Percentiles rank a stretch among this genome's conserved stretches.
These are phyloP conservation scores for Luffa aegyptiaca DNA, from an alignment of 306 rosid genomes.

Conservation along the genomic window DNA sequence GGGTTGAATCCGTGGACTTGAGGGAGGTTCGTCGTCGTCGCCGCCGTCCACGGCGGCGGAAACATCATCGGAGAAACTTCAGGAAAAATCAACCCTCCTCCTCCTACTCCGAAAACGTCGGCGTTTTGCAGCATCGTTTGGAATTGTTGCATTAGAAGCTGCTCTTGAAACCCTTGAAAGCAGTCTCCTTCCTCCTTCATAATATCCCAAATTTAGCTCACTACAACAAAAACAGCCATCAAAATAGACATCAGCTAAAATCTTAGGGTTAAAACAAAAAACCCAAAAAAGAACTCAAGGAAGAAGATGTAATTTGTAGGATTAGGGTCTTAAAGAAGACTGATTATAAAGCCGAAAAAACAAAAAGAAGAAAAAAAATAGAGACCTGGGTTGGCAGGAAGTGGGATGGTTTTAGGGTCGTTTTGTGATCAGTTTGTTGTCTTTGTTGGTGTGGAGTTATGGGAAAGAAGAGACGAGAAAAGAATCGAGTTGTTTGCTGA, in stretches of 20 bases:
- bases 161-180: conserved; percentile 49
- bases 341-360: too few relatives aligned
- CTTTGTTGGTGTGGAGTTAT: too few relatives aligned
- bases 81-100: conserved; percentile 36
- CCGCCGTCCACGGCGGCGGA: conserved; percentile 51
- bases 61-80: conserved; percentile 39
- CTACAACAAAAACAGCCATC: background rate
- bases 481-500: too few relatives aligned
- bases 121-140: conserved; percentile 20
- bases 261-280: too few relatives aligned
- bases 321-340: too few relatives aligned
- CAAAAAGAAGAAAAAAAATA: too few relatives aligned
- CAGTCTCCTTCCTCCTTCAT: conserved; percentile 6
- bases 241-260: background rate
- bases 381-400: background rate
- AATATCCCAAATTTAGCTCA: background rate
- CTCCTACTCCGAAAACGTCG: conserved; percentile 19
- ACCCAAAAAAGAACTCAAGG: too few relatives aligned
- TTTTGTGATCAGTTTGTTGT: background rate
- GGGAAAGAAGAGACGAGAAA: too few relatives aligned
- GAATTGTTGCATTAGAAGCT: conserved; percentile 43
- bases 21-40: conserved; percentile 49
- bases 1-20: conserved; percentile 52
- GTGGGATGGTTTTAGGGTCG: background rate
- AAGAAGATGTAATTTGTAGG: too few relatives aligned